phyloP scores from a whole-genome alignment of 1,284 basidiomycete genomes.

The Trametes sp. region DNA sequence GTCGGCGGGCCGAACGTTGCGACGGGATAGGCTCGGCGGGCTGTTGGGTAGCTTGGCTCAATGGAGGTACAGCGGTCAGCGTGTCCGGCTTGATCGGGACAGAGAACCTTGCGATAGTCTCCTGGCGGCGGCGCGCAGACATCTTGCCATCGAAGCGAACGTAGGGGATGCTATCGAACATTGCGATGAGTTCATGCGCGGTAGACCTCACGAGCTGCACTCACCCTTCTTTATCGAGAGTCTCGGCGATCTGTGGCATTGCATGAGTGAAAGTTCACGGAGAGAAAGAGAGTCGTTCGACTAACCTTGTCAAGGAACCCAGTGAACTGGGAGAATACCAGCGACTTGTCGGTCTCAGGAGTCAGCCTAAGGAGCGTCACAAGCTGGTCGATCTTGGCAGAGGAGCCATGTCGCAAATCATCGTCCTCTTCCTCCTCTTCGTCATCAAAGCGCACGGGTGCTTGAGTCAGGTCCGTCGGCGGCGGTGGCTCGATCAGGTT shows the following conservation, averaged over 20 bases:
- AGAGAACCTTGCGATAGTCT: conserved; percentile 78
- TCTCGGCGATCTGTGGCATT: conserved; percentile 66
- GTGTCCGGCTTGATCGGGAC: conserved; percentile 58
- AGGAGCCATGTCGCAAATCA: conserved; percentile 60
- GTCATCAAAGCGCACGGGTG: conserved; percentile 48
- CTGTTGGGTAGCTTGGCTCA: conserved; percentile 22
- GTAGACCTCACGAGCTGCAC: conserved; percentile 18
- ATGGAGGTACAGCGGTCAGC: conserved; percentile 22
- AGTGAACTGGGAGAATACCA: conserved; percentile 89
- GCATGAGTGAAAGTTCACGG: background rate
- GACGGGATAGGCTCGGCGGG: conserved; percentile 18
- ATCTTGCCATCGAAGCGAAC: conserved; percentile 86
- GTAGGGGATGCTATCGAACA: conserved; percentile 67
- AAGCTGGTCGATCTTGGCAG: conserved; percentile 86
- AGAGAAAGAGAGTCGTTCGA: background rate
- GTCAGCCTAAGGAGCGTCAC: conserved; percentile 75
- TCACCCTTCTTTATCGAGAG: conserved; percentile 70
- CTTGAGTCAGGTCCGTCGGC: conserved; percentile 71
- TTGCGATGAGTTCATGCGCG: conserved; percentile 6
- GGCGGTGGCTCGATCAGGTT: conserved; percentile 77
- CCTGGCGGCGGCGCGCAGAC: conserved; percentile 79
- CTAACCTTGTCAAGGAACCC: conserved; percentile 80
- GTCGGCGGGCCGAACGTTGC: conserved; percentile 34
- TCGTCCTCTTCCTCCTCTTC: conserved; percentile 50
- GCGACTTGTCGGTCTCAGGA: conserved; percentile 74